These are phyloP conservation scores for Isabelozyma heimii DNA, from an alignment of 805 yeast species.

Conservation along the genomic window DNA sequence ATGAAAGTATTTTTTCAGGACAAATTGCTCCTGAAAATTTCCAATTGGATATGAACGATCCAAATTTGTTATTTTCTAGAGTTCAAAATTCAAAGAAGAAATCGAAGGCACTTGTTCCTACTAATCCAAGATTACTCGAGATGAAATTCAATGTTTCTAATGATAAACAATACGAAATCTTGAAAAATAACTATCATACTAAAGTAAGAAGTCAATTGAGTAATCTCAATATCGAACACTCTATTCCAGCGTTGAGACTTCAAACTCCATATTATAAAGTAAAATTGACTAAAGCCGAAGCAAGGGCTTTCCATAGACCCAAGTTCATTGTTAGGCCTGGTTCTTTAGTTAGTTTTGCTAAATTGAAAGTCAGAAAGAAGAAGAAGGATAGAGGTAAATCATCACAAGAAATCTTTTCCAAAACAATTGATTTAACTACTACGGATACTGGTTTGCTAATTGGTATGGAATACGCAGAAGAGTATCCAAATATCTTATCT, in stretches of 20 bases:
- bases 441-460: conserved; percentile 81
- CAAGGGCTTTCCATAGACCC: conserved; percentile 80
- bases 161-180: conserved; percentile 78
- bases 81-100: conserved; percentile 9
- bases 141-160: conserved; percentile 80
- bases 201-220: conserved; percentile 92
- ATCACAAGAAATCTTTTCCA: conserved; percentile 66
- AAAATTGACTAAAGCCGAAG: conserved; percentile 58
- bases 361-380: conserved; percentile 73
- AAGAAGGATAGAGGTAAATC: conserved; percentile 88
- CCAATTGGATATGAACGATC: conserved; percentile 83
- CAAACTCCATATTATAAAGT: conserved; percentile 93
- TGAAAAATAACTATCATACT: conserved; percentile 83
- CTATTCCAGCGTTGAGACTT: conserved; percentile 79
- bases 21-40: conserved; percentile 39
- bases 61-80: conserved; percentile 64
- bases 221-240: conserved; percentile 85
- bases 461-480: conserved; percentile 87
- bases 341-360: conserved; percentile 70
- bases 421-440: conserved; percentile 71
- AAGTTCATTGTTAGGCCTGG: conserved; percentile 75
- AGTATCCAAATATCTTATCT: conserved; percentile 75
- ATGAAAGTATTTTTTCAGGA: conserved; percentile 76
- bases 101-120: conserved; percentile 44
- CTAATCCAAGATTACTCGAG: conserved; percentile 51